phyloP scores from a whole-genome alignment of 108 stramenopile genomes.

The Cyclotella atomus region DNA sequence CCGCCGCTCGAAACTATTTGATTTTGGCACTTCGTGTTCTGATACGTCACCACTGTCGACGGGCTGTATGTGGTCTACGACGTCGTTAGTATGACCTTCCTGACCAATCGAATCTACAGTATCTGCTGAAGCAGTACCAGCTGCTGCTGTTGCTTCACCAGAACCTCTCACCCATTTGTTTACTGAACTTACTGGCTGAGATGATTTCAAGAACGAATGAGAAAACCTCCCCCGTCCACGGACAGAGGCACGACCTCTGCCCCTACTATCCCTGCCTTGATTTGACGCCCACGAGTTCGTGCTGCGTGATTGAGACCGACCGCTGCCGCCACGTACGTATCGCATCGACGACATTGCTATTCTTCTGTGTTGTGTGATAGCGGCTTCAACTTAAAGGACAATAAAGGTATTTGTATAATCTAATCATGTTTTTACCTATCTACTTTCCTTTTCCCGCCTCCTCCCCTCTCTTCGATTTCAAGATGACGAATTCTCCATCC shows the following conservation, averaged over 20 bases:
- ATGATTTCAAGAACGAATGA: conserved; percentile 10
- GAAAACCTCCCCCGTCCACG: conserved; percentile 17
- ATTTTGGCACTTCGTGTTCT: not conserved
- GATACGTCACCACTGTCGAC: too few relatives aligned
- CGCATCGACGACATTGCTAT: conserved; percentile 8
- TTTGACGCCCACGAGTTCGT: too few relatives aligned
- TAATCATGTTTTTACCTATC: not conserved
- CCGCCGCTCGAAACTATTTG: conserved; percentile 24
- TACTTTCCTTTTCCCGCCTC: not conserved
- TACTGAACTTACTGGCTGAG: not conserved
- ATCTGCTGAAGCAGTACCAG: not conserved
- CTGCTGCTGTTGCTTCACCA: not conserved
- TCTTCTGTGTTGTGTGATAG: not conserved
- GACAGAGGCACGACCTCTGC: not conserved
- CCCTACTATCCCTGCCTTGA: not conserved
- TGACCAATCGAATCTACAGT: too few relatives aligned
- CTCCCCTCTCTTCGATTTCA: not conserved
- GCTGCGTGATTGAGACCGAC: not conserved
- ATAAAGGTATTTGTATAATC: not conserved
- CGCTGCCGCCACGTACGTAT: not conserved
- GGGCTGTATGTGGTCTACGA: too few relatives aligned
- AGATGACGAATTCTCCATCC: not conserved
- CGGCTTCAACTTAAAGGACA: not conserved
- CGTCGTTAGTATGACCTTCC: too few relatives aligned
- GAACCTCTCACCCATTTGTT: conserved; percentile 38